A percentile compares a stretch with the other conserved stretches of the same genome.
Conservation (phyloP, 371 early-diverging fungal species). For the Mortierella polycephala region DNA sequence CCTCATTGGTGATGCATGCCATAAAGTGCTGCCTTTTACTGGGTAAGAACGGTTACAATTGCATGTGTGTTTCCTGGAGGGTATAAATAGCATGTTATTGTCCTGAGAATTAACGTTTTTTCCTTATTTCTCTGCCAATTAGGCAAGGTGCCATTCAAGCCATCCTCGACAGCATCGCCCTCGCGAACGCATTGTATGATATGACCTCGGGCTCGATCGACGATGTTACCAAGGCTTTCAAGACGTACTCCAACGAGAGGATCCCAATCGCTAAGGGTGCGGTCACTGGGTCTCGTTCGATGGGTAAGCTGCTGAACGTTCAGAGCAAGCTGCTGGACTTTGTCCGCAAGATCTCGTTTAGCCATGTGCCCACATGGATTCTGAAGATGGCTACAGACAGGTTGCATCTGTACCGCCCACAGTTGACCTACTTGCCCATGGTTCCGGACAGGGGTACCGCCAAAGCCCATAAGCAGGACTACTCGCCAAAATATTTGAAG, state of each 20-base stretch:
- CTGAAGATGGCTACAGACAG: slow-evolving; percentile 29
- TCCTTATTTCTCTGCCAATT: not conserved
- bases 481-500: slow-evolving; percentile 34
- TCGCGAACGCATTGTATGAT: slow-evolving; percentile 45
- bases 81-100: no score
- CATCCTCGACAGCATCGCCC: slow-evolving; percentile 33
- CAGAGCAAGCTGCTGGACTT: slow-evolving; percentile 29
- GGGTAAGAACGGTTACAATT: slow-evolving; percentile 16
- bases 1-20: slow-evolving; percentile 50
- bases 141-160: slow-evolving; percentile 49
- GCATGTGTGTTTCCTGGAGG: no score
- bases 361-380: slow-evolving; percentile 34
- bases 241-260: slow-evolving; percentile 24
- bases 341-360: slow-evolving; percentile 41
- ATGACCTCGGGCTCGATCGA: slow-evolving; percentile 28
- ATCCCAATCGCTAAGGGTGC: slow-evolving; percentile 21
- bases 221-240: slow-evolving; percentile 33
- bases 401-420: slow-evolving; percentile 41
- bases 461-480: slow-evolving; percentile 31
- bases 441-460: slow-evolving; percentile 38
- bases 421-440: slow-evolving; percentile 40
- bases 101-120: not conserved
- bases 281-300: slow-evolving; percentile 26
- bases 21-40: slow-evolving; percentile 44
- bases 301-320: slow-evolving; percentile 25